A percentile compares a stretch with the other conserved stretches of the same genome.
phyloP scores from a whole-genome alignment of 352 stramenopile species.

The Pythium apleroticum region DNA sequence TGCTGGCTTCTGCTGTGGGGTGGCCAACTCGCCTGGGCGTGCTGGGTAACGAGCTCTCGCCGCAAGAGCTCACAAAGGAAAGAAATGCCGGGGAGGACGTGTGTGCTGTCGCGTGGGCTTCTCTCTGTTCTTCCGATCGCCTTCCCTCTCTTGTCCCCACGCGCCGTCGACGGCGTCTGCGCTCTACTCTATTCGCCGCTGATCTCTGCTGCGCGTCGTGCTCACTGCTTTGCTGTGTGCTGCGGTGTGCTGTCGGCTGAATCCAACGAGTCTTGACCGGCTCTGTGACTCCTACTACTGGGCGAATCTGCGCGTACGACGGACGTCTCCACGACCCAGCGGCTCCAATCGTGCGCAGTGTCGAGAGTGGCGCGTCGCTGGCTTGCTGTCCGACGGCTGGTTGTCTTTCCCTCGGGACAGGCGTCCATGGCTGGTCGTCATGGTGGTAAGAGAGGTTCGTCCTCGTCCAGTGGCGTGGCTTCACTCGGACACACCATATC shows the following conservation, averaged over 20 bases:
- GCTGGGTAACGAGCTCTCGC: constrained; percentile 2
- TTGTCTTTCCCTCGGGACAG: constrained; percentile 5
- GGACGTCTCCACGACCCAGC: neutral
- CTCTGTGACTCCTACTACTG: neutral
- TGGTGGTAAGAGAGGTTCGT: constrained; percentile 68
- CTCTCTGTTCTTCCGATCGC: constrained; percentile 10
- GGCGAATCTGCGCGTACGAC: neutral
- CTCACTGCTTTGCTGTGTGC: neutral
- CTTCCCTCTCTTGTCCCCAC: constrained; percentile 19
- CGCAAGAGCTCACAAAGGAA: constrained; percentile 41
- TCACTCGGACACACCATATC: neutral
- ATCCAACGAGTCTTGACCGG: neutral
- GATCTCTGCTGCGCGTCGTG: neutral
- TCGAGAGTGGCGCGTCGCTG: constrained; percentile 1
- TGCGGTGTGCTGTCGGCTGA: neutral
- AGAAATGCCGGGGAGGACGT: constrained; percentile 75
- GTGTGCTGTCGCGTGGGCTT: constrained; percentile 3
- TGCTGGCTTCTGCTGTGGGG: constrained; percentile 9
- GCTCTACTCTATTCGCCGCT: neutral
- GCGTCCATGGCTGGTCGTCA: constrained; percentile 35
- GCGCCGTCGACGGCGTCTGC: neutral
- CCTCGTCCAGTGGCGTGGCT: constrained; percentile 43
- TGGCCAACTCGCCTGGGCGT: constrained; percentile 12
- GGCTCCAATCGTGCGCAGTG: constrained; percentile 7
- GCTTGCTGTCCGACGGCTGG: constrained; percentile 24